Conservation (phyloP, 2,329 filamentous ascomycete species). For the Arachnomyces sp. region DNA sequence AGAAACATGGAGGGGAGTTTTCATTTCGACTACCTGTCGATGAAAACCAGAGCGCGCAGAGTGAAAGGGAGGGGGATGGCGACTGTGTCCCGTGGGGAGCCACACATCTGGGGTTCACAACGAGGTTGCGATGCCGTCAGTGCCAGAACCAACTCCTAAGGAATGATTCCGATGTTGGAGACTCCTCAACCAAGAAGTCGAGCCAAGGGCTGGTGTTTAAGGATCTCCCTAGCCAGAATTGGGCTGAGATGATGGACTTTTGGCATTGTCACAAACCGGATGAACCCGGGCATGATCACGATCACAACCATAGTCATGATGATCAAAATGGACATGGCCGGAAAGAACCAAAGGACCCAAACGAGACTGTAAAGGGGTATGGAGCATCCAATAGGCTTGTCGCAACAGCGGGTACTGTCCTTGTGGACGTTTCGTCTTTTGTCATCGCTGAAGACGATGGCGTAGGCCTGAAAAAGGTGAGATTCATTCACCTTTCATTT, state of each 20-base stretch:
- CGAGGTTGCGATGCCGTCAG: slow-evolving; percentile 28
- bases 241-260: slow-evolving; percentile 99
- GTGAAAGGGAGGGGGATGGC: slow-evolving; percentile 19
- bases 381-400: slow-evolving; percentile 69
- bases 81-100: slow-evolving; percentile 32
- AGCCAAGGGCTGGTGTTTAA: slow-evolving; percentile 58
- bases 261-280: slow-evolving; percentile 97
- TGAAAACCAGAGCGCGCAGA: slow-evolving; percentile 17
- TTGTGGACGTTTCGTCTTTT: slow-evolving; percentile 74
- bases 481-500: slow-evolving; percentile 8
- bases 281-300: slow-evolving; percentile 35
- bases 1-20: slow-evolving; percentile 34
- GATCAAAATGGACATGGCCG: slow-evolving; percentile 15
- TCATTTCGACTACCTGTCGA: slow-evolving; percentile 48
- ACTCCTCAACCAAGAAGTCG: not conserved
- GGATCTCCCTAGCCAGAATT: slow-evolving; percentile 89
- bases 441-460: slow-evolving; percentile 64
- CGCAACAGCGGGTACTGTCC: slow-evolving; percentile 58
- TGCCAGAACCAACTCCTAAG: slow-evolving; percentile 27
- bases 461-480: slow-evolving; percentile 31
- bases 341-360: slow-evolving; percentile 20
- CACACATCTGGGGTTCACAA: slow-evolving; percentile 26
- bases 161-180: not conserved
- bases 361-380: slow-evolving; percentile 61
- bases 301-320: slow-evolving; percentile 31